phyloP scores from a whole-genome alignment of 805 yeast species.

The Kuraishia capsulata region DNA sequence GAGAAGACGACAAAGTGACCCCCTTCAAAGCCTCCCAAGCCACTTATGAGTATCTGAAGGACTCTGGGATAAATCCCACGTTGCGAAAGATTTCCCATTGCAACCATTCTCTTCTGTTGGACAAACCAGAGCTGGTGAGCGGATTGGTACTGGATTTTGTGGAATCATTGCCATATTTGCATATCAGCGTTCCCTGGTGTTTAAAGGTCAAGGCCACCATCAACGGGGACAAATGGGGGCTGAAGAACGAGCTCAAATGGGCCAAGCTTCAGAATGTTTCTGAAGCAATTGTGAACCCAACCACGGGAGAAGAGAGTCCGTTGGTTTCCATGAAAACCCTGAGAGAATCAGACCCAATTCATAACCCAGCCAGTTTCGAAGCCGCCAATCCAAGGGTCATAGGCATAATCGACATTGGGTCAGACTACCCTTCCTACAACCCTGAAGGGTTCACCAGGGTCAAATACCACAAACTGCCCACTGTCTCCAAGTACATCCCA shows the following conservation, averaged over 20 bases:
- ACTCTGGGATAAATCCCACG: constrained; percentile 19
- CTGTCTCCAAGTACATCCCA: constrained; percentile 72
- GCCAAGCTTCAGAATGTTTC: constrained; percentile 43
- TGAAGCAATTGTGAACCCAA: constrained; percentile 24
- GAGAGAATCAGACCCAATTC: constrained; percentile 51
- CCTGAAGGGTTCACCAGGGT: constrained; percentile 46
- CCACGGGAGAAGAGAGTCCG: constrained; percentile 27
- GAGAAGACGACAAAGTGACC: constrained; percentile 47
- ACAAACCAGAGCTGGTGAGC: constrained; percentile 54
- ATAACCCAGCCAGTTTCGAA: constrained; percentile 53
- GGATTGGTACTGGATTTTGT: constrained; percentile 55
- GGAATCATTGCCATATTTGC: constrained; percentile 35
- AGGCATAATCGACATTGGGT: constrained; percentile 63
- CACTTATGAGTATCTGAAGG: constrained; percentile 18
- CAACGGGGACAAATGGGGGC: constrained; percentile 69
- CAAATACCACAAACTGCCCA: constrained; percentile 61
- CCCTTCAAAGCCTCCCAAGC: constrained; percentile 30
- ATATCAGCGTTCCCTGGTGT: constrained; percentile 66
- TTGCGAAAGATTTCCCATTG: constrained; percentile 34
- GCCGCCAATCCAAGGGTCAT: constrained; percentile 36
- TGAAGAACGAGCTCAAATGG: constrained; percentile 73
- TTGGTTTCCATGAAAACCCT: constrained; percentile 69
- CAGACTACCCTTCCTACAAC: constrained; percentile 62
- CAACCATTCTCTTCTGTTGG: constrained; percentile 58
- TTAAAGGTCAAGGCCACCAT: constrained; percentile 51